Base-by-base conservation (phyloP, 345 rosid species). In the Eucalyptus erythrocorys region DNA sequence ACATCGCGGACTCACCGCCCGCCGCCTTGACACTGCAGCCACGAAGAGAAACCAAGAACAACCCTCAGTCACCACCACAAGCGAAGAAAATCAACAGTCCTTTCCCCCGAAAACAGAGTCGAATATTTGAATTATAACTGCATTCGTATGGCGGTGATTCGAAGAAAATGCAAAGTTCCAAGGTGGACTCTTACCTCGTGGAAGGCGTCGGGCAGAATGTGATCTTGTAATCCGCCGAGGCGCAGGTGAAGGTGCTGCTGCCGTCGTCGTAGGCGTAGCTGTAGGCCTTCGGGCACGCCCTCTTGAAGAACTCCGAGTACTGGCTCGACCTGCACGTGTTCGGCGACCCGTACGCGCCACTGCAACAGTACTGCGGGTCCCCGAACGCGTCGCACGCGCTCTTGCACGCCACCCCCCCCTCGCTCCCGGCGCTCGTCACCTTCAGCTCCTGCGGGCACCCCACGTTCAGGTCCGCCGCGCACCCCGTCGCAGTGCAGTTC, bases 221-320 rank as follows among this genome's bases (percentile, higher is more conserved):
- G 91, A 95, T 90, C 66, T 89, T 17, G 79, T 94, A 94, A 88
- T 93, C 92, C 57, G 96, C 92, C 47, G 91, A 91, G 34, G 82
- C 89, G 86, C 96, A 95, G 40, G 95, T 92, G 55, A 94, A 94
- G 22, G 96, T 95, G 55, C 96, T 95, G 22, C 92, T 92, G 37
- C 92, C 88, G 87, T 95, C 97, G 90, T 95, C 96, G 42, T 93
- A 94, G 13, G 97, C 96, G 59, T 94, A 95, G 89, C 96, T 95
- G 40, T 94, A 94, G 82, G 97, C 96, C 71, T 86, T 91, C 5
- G 96, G 96, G 49, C 96, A 95, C 57, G 91, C 91, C 88, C 86
- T 89, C 89, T 95, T 96, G 91, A 96, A 96, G 87, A 93, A 90
- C 89, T 85, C 59, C 7, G 96, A 94, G 86, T 94, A 95, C 47